Base-by-base conservation (phyloP, 768 basidiomycete species). In the Leucosporidium scottii region DNA sequence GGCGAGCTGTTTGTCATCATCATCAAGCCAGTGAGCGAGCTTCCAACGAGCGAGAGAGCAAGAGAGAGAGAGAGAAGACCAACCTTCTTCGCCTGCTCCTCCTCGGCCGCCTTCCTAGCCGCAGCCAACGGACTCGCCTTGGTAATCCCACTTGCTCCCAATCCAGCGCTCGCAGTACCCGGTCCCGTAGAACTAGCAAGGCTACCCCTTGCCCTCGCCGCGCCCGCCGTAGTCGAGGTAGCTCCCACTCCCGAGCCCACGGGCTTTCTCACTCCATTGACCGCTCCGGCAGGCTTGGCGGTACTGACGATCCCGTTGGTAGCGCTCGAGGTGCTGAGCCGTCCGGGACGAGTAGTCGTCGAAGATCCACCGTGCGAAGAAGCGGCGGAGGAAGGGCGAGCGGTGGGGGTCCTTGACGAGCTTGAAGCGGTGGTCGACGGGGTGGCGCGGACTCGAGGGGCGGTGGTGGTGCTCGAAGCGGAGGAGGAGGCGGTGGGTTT, bases 331-430 rank as follows among this genome's bases (percentile, higher is more conserved):
- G 28, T 36, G 18, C 28, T 50, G 23, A 55, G 17, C 39, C 36
- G 61, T 47, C 23, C 56, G 17, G 31, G 28, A 27, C 53, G 53
- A 6, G 20, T 30, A 2, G 62, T 27, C 13, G 62, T 31, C 27
- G n/a, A n/a, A n/a, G 62, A 48, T 25, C 31, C 61, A 18, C 51
- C 50, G 27, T 25, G 23, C 20, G 62, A 64, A 25, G 47, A 49
- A 27, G 56, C 61, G 4, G 25, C 31, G 51, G 62, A 56, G 25
- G 56, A 51, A 27, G 56, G n/a, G 13, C 47, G 23, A 25, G 18
- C 53, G 34, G 31, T 20, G 39, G 39, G 6, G 31, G 39, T 15
- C 8, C 10, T 8, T 2, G 39, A 12, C 6, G 39, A 15, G 13
- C 8, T 8, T 3, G 39, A 2, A 20, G 28, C 25, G 23, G 48